These are phyloP conservation scores for Meira miltonrushii DNA, from an alignment of 1,284 basidiomycete species.

Conservation along the genomic window DNA sequence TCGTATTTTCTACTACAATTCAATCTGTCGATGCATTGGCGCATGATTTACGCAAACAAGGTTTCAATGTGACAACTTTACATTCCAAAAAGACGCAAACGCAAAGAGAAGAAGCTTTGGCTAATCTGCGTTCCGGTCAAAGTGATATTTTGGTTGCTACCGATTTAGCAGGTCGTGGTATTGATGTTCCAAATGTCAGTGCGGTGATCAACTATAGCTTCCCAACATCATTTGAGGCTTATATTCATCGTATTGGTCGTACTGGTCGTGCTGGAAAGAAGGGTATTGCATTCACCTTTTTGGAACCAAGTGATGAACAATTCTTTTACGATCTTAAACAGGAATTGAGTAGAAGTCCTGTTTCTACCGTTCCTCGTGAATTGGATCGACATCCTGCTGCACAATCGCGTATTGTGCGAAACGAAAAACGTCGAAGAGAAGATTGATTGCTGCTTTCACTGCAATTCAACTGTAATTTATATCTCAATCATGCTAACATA, in stretches of 20 bases:
- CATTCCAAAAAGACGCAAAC: conserved; percentile 98
- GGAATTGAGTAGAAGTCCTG: conserved; percentile 39
- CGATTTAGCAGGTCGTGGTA: conserved; percentile 94
- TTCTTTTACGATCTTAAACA: conserved; percentile 61
- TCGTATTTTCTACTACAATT: conserved; percentile 99
- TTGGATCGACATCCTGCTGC: conserved; percentile 45
- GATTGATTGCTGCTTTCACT: conserved; percentile 6
- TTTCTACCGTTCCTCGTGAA: conserved; percentile 32
- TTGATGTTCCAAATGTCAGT: conserved; percentile 93
- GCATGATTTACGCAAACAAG: conserved; percentile 78
- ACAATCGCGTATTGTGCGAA: conserved; percentile 17
- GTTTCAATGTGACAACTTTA: conserved; percentile 79
- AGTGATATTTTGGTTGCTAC: conserved; percentile 82
- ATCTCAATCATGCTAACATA: not conserved
- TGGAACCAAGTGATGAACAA: conserved; percentile 91
- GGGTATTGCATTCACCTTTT: conserved; percentile 87
- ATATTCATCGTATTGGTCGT: conserved; percentile 93
- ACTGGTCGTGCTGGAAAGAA: conserved; percentile 95
- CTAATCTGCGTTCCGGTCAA: conserved; percentile 78
- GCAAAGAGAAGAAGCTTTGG: conserved; percentile 85
- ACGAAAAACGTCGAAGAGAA: conserved; percentile 16
- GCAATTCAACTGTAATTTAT: not conserved
- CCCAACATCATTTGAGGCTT: conserved; percentile 89
- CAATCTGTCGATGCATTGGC: conserved; percentile 95
- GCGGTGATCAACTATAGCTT: conserved; percentile 97